Evolutionary conservation across 2,329 filamentous ascomycete species (phyloP).

Genomic region (Aureobasidium leucospermi): DNA sequence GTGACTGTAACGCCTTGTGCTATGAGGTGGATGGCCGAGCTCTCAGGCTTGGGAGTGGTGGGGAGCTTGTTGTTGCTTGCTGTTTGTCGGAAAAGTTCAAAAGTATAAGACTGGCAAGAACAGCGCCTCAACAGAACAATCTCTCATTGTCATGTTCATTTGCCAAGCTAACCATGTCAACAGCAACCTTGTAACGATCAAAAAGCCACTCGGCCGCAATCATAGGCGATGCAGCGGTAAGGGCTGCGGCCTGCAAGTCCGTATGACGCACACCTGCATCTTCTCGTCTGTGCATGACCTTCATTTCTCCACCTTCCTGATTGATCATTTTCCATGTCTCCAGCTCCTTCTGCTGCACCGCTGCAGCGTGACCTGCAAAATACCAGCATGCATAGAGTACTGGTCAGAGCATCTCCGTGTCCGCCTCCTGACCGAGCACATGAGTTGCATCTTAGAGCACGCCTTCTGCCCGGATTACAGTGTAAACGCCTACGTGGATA

Average conservation of each 20-base stretch:
- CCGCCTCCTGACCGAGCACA: too few species aligned
- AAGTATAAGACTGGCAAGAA: not conserved
- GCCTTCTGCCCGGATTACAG: not conserved
- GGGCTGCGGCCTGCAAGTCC: not conserved
- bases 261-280: not conserved
- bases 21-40: not conserved
- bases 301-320: too few species aligned
- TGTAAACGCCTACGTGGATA: not conserved
- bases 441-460: too few species aligned
- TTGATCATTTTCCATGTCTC: too few species aligned
- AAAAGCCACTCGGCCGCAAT: slow-evolving; percentile 3
- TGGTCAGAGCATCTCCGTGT: too few species aligned
- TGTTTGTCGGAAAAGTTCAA: not conserved
- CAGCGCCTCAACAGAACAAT: not conserved
- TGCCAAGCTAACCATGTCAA: slow-evolving; percentile 10
- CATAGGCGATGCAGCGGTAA: not conserved
- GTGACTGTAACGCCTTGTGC: not conserved
- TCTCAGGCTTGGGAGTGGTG: not conserved
- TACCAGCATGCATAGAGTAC: too few species aligned
- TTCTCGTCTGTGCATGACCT: too few species aligned
- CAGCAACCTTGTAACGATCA: slow-evolving; percentile 6
- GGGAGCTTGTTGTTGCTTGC: not conserved
- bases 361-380: too few species aligned
- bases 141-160: not conserved
- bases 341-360: too few species aligned